Conservation (phyloP, 129 eudicot species). For the Smallanthus sonchifolius region DNA sequence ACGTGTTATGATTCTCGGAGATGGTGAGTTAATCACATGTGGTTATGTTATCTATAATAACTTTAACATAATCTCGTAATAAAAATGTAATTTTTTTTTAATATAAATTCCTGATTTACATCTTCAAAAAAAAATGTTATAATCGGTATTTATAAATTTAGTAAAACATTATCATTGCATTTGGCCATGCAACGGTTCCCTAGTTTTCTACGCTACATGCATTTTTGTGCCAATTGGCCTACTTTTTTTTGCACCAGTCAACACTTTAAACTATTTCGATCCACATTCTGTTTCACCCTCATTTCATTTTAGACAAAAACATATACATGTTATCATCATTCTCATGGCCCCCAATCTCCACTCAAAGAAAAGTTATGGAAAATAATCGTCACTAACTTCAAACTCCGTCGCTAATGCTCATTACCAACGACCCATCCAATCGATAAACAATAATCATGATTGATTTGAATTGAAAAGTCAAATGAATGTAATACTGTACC, state of each 20-base stretch:
- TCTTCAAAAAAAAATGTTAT: no score
- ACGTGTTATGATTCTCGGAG: no score
- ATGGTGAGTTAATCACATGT: no score
- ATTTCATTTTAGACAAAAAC: background rate
- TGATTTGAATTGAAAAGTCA: background rate
- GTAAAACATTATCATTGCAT: constrained; percentile 15
- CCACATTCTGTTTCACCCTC: background rate
- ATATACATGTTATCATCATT: background rate
- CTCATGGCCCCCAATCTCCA: constrained; percentile 12
- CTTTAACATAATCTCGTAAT: no score
- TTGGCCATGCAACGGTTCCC: constrained; percentile 10
- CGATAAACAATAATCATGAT: background rate
- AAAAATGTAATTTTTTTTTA: no score
- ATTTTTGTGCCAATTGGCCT: constrained; percentile 4
- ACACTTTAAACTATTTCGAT: background rate
- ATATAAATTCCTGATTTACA: no score
- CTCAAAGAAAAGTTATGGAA: background rate
- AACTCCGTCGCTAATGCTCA: background rate
- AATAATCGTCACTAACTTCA: background rate
- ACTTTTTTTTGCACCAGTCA: background rate
- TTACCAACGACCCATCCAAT: background rate
- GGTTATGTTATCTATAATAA: no score
- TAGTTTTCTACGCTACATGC: background rate
- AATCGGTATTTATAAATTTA: background rate
- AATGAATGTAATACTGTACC: background rate